phyloP scores from a whole-genome alignment of 192 early-diverging fungal species.

The Linnemannia elongata region DNA sequence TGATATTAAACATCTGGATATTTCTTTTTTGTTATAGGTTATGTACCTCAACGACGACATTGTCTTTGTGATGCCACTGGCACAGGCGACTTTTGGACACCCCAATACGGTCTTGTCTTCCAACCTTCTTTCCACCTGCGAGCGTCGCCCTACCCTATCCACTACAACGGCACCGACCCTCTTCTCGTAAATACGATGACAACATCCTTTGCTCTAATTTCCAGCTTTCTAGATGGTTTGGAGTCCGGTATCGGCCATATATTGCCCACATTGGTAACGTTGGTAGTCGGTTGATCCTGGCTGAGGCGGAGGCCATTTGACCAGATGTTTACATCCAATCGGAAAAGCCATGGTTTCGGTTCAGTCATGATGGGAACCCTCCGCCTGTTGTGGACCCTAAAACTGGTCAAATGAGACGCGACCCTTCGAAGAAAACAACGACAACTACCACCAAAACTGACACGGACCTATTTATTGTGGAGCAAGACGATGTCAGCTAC shows the following conservation, averaged over 20 bases:
- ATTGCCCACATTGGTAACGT: neutral
- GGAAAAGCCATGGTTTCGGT: neutral
- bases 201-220: neutral
- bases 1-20: neutral
- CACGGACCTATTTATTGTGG: neutral
- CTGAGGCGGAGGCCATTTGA: neutral
- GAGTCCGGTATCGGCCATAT: neutral
- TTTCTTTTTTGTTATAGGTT: neutral
- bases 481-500: neutral
- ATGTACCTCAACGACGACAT: slow-evolving; percentile 7
- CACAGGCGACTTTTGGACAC: slow-evolving; percentile 5
- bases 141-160: neutral
- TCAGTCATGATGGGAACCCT: slow-evolving; percentile 10
- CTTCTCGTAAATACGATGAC: neutral
- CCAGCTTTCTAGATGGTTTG: neutral
- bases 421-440: neutral
- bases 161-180: neutral
- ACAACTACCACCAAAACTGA: slow-evolving; percentile 9
- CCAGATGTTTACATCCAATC: neutral
- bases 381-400: neutral
- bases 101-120: slow-evolving; percentile 14
- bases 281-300: neutral
- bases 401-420: neutral
- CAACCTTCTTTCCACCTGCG: neutral
- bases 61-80: neutral